Base-by-base conservation (phyloP, 2,329 filamentous ascomycete species). In the Pseudocercospora musae region DNA sequence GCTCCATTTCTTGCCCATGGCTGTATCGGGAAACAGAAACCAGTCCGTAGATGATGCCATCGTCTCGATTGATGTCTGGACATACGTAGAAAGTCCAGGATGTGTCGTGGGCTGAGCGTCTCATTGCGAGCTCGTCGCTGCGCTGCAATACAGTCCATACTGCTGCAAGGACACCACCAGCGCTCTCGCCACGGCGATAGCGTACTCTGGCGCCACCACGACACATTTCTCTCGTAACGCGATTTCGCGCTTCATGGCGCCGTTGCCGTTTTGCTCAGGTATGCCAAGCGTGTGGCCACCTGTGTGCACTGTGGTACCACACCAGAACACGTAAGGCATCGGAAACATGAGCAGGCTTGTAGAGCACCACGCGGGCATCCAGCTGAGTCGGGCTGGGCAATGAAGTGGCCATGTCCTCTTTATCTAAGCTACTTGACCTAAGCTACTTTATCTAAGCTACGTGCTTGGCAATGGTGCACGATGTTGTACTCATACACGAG, bases 111-210 rank as follows among this genome's bases (percentile, higher is more conserved):
- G 1, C 72, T 73, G 1, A 80, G 68, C 9, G 72, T 69, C 50
- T 77, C 74, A 49, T 78, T 74, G 1, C 75, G 74, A 2, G 79
- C 74, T 0, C 77, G 66, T 42, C 81, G 76, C 0, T 79, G 73
- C 0, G 82, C n/a, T n/a, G n/a, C n/a, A n/a, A n/a, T n/a, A n/a
- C n/a, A n/a, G n/a, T n/a, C n/a, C n/a, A 74, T 0, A 78, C 78
- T 0, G 78, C 77, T 0, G 79, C 75, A 60, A 83, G 77, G 64
- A 81, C 82, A 4, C 78, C 81, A 11, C 81, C 81, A 1, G 80
- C 80, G 1, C 79, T 81, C 10, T 77, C 78, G 25, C 81, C 81
- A 3, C 80, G 76, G 3, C 81, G 76, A 63, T n/a, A n/a, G n/a
- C n/a, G n/a, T 84, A 83, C 31, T 64, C 56, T 23, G 65, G 62